A percentile compares a stretch with the other conserved stretches of the same genome.
phyloP scores from a whole-genome alignment of 768 basidiomycete genomes.

The Daedaleopsis nitida region DNA sequence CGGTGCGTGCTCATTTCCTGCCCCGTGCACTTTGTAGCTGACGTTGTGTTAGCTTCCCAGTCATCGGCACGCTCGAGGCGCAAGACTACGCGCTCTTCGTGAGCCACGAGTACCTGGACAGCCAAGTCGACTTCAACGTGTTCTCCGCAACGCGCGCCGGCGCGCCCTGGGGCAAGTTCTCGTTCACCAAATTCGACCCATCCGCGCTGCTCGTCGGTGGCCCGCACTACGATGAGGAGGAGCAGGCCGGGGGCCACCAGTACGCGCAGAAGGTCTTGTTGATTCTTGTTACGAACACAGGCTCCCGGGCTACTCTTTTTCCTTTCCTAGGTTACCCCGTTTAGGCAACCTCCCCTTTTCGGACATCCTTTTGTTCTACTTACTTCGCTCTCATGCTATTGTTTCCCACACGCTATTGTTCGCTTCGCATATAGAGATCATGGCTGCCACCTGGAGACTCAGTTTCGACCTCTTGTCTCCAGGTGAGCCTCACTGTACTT shows the following conservation, averaged over 20 bases:
- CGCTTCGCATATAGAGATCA: too few species aligned
- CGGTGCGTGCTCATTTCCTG: slow-evolving; percentile 27
- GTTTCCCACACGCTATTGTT: too few species aligned
- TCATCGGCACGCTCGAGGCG: slow-evolving; percentile 72
- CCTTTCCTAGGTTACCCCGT: too few species aligned
- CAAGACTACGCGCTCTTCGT: slow-evolving; percentile 77
- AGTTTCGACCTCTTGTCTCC: too few species aligned
- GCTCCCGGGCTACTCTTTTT: too few species aligned
- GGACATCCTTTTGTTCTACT: too few species aligned
- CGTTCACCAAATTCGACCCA: slow-evolving; percentile 45
- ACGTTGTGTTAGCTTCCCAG: slow-evolving; percentile 26
- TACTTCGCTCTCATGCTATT: too few species aligned
- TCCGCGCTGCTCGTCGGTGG: slow-evolving; percentile 43
- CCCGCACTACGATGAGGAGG: slow-evolving; percentile 51
- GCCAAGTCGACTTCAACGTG: slow-evolving; percentile 69
- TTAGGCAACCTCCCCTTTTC: too few species aligned
- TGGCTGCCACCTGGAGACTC: too few species aligned
- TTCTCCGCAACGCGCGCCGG: slow-evolving; percentile 50
- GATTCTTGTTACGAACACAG: too few species aligned
- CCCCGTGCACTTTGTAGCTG: background rate
- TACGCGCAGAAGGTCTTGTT: slow-evolving; percentile 56
- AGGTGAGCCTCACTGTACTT: too few species aligned
- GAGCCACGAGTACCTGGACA: slow-evolving; percentile 67
- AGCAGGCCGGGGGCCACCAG: slow-evolving; percentile 27
- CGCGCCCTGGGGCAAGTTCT: slow-evolving; percentile 76